Conservation (phyloP, 176 grass and related monocot genomes). For the Carex pumila region DNA sequence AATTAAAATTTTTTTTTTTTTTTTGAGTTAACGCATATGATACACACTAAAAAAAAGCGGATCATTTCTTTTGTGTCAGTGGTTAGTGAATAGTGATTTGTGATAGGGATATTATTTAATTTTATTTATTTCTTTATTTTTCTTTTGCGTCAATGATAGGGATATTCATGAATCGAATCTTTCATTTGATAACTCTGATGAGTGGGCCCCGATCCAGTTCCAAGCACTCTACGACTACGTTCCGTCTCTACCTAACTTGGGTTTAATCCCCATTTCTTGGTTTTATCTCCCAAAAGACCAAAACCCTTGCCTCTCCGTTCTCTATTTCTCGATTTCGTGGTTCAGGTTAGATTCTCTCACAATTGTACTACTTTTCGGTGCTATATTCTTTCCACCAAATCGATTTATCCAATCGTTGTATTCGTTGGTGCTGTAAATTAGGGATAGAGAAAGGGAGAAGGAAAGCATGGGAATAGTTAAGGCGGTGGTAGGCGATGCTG, state of each 20-base stretch:
- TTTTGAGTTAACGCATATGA: too few relatives aligned
- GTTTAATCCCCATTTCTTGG: neutral
- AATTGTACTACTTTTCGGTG: neutral
- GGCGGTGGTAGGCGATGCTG: slow-evolving; percentile 39
- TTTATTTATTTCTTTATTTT: too few relatives aligned
- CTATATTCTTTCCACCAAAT: neutral
- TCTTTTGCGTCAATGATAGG: too few relatives aligned
- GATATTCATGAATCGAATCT: neutral
- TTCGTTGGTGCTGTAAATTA: neutral
- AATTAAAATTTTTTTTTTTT: too few relatives aligned
- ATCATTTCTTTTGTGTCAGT: neutral
- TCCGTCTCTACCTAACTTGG: neutral
- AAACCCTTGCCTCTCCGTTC: neutral
- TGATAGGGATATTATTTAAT: too few relatives aligned
- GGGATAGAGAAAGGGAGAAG: neutral
- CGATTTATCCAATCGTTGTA: too few relatives aligned
- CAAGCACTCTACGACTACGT: neutral
- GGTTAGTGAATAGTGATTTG: too few relatives aligned
- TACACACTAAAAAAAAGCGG: too few relatives aligned
- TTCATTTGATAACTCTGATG: too few relatives aligned
- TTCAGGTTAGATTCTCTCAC: neutral
- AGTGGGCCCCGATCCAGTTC: neutral
- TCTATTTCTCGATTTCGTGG: neutral
- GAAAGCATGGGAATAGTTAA: slow-evolving; percentile 30
- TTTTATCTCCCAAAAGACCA: neutral